Percentiles rank a stretch among this genome's conserved stretches.
phyloP scores from a whole-genome alignment of 164 flowering plant species.

The Liriodendron chinense region DNA sequence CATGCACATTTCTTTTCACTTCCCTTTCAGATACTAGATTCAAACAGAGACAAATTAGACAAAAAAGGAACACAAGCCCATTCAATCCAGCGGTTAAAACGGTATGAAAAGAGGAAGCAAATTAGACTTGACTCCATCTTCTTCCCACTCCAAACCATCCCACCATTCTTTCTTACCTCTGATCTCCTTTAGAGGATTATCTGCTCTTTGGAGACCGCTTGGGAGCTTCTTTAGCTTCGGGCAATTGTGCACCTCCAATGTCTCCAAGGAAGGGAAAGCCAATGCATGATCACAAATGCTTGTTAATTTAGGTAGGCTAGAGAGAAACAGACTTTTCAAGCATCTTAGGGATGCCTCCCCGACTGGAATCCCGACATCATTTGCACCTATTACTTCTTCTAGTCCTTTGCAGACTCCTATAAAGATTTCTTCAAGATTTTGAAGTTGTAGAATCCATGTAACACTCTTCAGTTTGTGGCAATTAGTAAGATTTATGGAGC shows the following conservation, averaged over 20 bases:
- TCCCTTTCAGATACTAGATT: no score
- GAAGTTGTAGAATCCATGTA: no score
- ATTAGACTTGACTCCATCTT: background rate
- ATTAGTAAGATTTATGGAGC: background rate
- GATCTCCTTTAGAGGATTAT: slow-evolving; percentile 2
- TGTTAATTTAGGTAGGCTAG: slow-evolving; percentile 4
- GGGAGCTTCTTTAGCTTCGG: slow-evolving; percentile 19
- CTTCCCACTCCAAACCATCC: slow-evolving; percentile 14
- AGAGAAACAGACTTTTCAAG: background rate
- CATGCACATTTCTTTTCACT: no score
- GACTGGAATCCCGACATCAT: background rate
- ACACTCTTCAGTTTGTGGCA: slow-evolving; percentile 14
- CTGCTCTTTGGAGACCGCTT: background rate
- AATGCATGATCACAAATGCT: slow-evolving; percentile 12
- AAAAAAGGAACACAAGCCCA: no score
- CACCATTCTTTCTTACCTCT: slow-evolving; percentile 6
- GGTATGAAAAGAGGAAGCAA: background rate
- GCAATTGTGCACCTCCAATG: background rate
- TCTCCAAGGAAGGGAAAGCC: slow-evolving; percentile 10
- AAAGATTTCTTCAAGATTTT: no score
- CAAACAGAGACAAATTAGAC: no score
- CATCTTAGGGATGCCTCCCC: slow-evolving; percentile 1
- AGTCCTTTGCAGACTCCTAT: no score
- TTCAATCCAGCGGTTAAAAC: no score
- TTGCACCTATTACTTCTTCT: slow-evolving; percentile 7